These are phyloP conservation scores for Fusarium verticillioides DNA, from an alignment of 2,329 filamentous ascomycete species.

Conservation along the genomic window DNA sequence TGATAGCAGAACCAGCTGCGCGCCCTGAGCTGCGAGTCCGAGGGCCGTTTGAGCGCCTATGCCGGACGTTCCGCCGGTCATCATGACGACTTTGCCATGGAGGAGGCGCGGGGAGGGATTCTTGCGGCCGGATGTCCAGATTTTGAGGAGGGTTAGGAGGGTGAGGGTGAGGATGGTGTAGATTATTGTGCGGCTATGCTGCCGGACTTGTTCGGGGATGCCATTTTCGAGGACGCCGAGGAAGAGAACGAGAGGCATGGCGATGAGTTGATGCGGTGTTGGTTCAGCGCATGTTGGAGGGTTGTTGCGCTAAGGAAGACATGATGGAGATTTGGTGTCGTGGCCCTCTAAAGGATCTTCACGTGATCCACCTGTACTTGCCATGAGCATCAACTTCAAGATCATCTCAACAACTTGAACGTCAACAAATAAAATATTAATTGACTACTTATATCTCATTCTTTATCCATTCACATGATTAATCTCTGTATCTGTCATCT, in stretches of 20 bases:
- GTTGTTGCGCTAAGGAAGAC: not conserved
- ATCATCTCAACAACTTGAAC: not conserved
- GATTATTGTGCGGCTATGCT: constrained; percentile 56
- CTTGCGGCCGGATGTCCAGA: constrained; percentile 78
- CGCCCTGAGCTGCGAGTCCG: constrained; percentile 81
- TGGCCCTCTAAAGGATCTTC: constrained; percentile 22
- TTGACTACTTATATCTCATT: not conserved
- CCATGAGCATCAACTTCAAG: not conserved
- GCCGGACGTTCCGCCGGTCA: constrained; percentile 94
- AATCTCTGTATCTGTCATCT: constrained; percentile 31
- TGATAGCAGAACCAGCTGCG: constrained; percentile 91
- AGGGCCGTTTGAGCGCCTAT: constrained; percentile 83
- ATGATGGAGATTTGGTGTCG: constrained; percentile 28
- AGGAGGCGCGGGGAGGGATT: constrained; percentile 84
- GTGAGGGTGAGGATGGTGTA: constrained; percentile 52
- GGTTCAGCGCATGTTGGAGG: constrained; percentile 27
- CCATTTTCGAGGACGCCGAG: constrained; percentile 60
- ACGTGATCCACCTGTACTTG: constrained; percentile 26
- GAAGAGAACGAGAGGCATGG: constrained; percentile 65
- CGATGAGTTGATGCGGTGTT: constrained; percentile 27
- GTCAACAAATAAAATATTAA: constrained; percentile 17
- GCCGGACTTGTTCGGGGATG: constrained; percentile 60
- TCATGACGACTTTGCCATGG: constrained; percentile 92
- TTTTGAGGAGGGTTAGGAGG: constrained; percentile 67
- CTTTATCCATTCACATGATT: not conserved